A percentile compares a stretch with the other conserved stretches of the same genome.
Conservation (phyloP, 163 green algal species). For the Picocystis sp. region DNA sequence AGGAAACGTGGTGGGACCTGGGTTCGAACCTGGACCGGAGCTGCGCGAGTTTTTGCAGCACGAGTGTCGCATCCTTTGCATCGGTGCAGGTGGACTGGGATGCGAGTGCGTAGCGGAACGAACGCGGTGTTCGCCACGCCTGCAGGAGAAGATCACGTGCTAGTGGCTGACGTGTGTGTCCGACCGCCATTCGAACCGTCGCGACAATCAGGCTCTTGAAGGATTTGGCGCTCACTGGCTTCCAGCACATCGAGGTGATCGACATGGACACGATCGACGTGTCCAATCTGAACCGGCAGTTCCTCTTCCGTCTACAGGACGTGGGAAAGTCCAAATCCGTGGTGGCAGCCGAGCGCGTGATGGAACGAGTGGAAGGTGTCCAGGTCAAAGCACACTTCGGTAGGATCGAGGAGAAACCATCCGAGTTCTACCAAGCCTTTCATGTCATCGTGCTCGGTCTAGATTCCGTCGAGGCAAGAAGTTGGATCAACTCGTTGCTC, state of each 20-base stretch:
- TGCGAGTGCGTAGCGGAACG: conserved; percentile 86
- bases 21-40: conserved; percentile 56
- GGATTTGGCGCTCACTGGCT: conserved; percentile 64
- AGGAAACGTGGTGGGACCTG: conserved; percentile 62
- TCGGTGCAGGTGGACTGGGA: conserved; percentile 90
- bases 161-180: background rate
- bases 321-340: conserved; percentile 85
- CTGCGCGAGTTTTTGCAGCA: conserved; percentile 62
- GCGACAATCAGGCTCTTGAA: conserved; percentile 5
- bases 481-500: conserved; percentile 92
- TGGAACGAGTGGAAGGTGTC: conserved; percentile 58
- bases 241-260: conserved; percentile 95
- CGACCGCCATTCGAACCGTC: too few species aligned
- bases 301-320: conserved; percentile 87
- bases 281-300: conserved; percentile 96
- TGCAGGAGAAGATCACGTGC: background rate
- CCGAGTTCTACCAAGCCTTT: conserved; percentile 79
- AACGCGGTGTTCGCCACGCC: conserved; percentile 19
- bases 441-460: conserved; percentile 88
- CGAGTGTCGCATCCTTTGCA: conserved; percentile 65
- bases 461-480: conserved; percentile 86
- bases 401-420: conserved; percentile 84
- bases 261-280: conserved; percentile 99
- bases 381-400: conserved; percentile 70
- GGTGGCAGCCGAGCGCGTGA: conserved; percentile 68